Evolutionary conservation across 208 protist species (phyloP), one percentile per base, ranked within the genome.

Genomic region (Wallacemonas sp.): DNA sequence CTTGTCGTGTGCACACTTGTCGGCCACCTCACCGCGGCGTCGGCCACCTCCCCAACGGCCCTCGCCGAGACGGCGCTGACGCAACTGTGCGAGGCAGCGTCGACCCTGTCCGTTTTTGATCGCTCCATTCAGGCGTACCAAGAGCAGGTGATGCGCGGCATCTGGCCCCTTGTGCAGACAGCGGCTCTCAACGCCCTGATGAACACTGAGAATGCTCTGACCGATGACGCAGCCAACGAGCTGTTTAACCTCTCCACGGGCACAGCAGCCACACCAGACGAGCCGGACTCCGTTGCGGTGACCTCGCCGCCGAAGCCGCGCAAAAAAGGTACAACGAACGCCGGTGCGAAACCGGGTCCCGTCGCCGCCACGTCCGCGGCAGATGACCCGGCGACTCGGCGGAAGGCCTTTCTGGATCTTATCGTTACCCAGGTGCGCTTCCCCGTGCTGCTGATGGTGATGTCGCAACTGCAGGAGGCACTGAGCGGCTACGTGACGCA

Each of bases 401-500:
- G 50, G 30, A 57, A 57, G 19, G 50, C 50, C 9, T 57, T 57
- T 26, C n/a, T 37, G 3, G 50, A 39, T 4, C 29, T 39, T n/a
- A 19, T 57, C 50, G 17, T 32, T 8, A 21, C 50, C 3, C 26
- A 57, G n/a, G 50, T 57, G 29, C 50, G 50, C 50, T 57, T 57
- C 21, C 50, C 50, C 17, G 30, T 57, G 6, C n/a, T 57, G 15
- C 26, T 57, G 30, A 27, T 39, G 50, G n/a, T 57, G 0, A 3
- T 57, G 10, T 57, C 50, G 13, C 50, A 57, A n/a, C 26, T 57
- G 9, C 50, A 57, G 29, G 50, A 57, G 32, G 50, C 30, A 19
- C 24, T 57, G n/a, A 38, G 50, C 50, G 29, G 9, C 10, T 57
- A 57, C 50, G 32, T 38, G 50, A 57, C 50, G 29, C 50, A 57